A percentile compares a stretch with the other conserved stretches of the same genome.
These are phyloP conservation scores for Gracilaria domingensis DNA, from an alignment of 23 red algal genomes.

Conservation along the genomic window DNA sequence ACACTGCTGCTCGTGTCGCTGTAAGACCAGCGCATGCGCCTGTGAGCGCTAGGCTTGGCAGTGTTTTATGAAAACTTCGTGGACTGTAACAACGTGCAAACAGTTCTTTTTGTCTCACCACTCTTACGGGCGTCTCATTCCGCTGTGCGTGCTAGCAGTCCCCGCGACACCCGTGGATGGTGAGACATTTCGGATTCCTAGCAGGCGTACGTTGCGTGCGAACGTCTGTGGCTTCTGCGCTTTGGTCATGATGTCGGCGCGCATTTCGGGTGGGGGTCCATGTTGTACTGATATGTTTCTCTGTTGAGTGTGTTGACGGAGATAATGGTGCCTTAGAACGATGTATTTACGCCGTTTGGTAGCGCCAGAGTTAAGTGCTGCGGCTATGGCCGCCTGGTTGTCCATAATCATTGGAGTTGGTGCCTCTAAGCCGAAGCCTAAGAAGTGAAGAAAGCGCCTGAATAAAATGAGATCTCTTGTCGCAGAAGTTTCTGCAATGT, in stretches of 20 bases:
- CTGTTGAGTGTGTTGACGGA: neutral
- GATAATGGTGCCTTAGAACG: slow-evolving; percentile 10
- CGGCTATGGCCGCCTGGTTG: neutral
- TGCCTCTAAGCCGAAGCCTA: neutral
- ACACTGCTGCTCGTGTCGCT: no score
- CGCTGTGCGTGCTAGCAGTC: no score
- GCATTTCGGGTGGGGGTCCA: neutral
- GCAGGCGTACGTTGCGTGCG: no score
- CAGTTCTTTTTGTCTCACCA: no score
- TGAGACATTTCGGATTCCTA: no score
- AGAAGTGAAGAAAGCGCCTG: neutral
- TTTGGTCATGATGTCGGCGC: slow-evolving; percentile 1
- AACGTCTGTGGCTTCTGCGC: no score
- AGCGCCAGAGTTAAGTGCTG: neutral
- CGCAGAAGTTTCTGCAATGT: neutral
- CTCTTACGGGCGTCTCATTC: no score
- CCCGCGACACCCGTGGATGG: no score
- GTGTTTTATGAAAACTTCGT: no score
- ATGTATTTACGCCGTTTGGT: slow-evolving; percentile 24
- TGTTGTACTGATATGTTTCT: neutral
- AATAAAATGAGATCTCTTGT: neutral
- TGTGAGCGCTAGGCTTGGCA: no score
- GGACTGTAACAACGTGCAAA: no score
- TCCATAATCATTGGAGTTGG: neutral
- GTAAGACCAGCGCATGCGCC: no score